These are phyloP conservation scores for Claviceps sorghi DNA, from an alignment of 2,329 filamentous ascomycete species.

Conservation along the genomic window DNA sequence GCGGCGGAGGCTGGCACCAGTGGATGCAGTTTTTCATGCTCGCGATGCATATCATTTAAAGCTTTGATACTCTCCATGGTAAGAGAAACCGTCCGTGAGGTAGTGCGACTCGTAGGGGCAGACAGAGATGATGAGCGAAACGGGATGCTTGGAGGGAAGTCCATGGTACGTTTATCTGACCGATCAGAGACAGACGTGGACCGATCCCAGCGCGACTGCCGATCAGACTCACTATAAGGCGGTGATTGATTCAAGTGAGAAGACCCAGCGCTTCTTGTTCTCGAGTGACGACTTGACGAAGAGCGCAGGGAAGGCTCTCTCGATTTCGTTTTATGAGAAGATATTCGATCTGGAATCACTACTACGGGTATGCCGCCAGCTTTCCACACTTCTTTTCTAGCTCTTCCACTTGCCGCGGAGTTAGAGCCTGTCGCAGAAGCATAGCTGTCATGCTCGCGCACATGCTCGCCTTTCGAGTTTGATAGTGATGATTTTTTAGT, in stretches of 20 bases:
- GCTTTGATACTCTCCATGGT: conserved; percentile 41
- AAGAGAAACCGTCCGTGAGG: conserved; percentile 22
- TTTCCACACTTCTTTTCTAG: conserved; percentile 44
- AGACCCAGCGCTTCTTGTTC: conserved; percentile 38
- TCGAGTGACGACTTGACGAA: conserved; percentile 42
- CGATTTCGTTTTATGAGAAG: conserved; percentile 38
- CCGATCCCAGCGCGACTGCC: conserved; percentile 25
- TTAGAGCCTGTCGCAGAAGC: conserved; percentile 33
- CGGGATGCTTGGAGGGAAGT: conserved; percentile 44
- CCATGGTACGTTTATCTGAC: conserved; percentile 41
- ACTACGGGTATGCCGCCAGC: conserved; percentile 48
- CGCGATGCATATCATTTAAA: conserved; percentile 28
- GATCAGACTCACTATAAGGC: conserved; percentile 29
- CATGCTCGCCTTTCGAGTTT: conserved; percentile 14
- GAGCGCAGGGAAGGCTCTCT: conserved; percentile 43
- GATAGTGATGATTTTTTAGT: conserved; percentile 15
- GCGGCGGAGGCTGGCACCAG: neutral
- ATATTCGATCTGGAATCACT: conserved; percentile 43
- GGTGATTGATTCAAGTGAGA: conserved; percentile 27
- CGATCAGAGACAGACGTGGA: conserved; percentile 33
- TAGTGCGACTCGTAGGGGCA: conserved; percentile 45
- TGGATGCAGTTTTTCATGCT: neutral
- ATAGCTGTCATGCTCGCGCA: conserved; percentile 29
- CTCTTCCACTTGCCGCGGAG: conserved; percentile 38
- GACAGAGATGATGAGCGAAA: conserved; percentile 45